Evolutionary conservation across 345 rosid species (phyloP), one percentile per base, ranked within the genome.

Genomic region (Lepidium didymum): DNA sequence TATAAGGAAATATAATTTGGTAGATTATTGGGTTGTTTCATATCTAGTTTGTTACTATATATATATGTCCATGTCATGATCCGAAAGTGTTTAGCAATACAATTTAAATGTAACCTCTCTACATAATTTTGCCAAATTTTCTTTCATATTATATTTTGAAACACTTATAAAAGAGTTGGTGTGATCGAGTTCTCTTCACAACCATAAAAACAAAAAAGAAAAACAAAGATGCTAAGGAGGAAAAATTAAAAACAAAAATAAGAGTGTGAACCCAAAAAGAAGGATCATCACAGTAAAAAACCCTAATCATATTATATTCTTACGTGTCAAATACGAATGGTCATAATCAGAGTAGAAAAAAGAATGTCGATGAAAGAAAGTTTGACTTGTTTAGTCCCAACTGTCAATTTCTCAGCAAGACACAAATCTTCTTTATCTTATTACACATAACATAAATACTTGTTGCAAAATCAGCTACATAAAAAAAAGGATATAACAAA

Each of bases 311-410:
- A 74, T 27, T 25, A 64, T 1, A n/a, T 66, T 10, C 41, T 3
- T 16, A 70, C 81, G 77, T 77, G 81, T 77, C 77, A 67, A 56
- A 18, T n/a, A 15, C 3, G n/a, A 70, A 68, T 67, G 62, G 81
- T 45, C 49, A 12, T 40, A 34, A 34, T 65, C 25, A 23, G 51
- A 38, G 8, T 46, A 46, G 21, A 42, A 33, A 41, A 42, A 67
- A 47, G 75, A 58, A 64, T 67, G 79, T 57, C 14, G 51, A 64
- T 33, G 60, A 73, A 68, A 72, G 55, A 80, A 59, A 64, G 69
- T 56, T 77, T 56, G 77, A 77, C 84, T 79, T 37, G 87, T 81
- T 83, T 11, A 78, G 62, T 77, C 69, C 57, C 81, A 79, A 87
- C 82, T 79, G 88, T 79, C 81, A 78, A 75, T 81, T 80, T 70